phyloP scores from a whole-genome alignment of 23 red algal genomes.

The Pyropia haitanensis region DNA sequence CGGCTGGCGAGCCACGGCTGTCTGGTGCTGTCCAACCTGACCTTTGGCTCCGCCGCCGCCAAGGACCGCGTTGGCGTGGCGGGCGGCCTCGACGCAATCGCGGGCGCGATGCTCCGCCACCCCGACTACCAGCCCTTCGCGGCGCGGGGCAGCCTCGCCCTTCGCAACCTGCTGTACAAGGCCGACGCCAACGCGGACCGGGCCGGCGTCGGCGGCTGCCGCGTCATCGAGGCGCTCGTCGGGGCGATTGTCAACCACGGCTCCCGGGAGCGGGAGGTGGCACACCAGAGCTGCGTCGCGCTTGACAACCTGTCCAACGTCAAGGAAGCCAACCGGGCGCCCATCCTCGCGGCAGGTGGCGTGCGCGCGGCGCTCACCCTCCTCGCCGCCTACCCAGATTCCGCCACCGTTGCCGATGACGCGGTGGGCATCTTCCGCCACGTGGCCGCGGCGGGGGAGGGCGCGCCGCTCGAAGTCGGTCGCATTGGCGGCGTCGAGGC shows the following conservation, averaged over 20 bases:
- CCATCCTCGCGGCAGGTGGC: conserved; percentile 26
- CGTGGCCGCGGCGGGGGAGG: conserved; percentile 24
- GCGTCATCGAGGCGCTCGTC: conserved; percentile 4
- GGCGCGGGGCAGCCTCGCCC: conserved; percentile 51
- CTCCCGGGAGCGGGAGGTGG: conserved; percentile 44
- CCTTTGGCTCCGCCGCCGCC: conserved; percentile 37
- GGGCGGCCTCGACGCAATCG: conserved; percentile 47
- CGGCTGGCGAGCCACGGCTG: conserved; percentile 30
- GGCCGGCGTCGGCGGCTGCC: conserved; percentile 14
- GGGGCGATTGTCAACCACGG: conserved; percentile 10
- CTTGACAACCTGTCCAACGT: conserved; percentile 51
- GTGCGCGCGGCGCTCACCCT: conserved; percentile 23
- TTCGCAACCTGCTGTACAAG: conserved; percentile 41
- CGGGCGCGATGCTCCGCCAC: conserved; percentile 35
- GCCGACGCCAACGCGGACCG: conserved; percentile 36
- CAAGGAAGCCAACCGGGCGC: conserved; percentile 31
- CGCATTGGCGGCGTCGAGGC: conserved; percentile 23
- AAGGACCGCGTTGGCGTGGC: conserved; percentile 34
- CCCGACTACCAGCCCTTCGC: conserved; percentile 33
- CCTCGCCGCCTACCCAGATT: conserved; percentile 27
- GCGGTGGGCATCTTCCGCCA: conserved; percentile 46
- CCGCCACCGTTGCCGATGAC: conserved; percentile 48
- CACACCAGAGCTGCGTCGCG: conserved; percentile 60
- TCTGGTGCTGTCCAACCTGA: conserved; percentile 48
- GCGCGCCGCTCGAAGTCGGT: conserved; percentile 30